Base-by-base conservation (phyloP, 2,329 filamentous ascomycete species). In the Aspergillus aculeatinus region DNA sequence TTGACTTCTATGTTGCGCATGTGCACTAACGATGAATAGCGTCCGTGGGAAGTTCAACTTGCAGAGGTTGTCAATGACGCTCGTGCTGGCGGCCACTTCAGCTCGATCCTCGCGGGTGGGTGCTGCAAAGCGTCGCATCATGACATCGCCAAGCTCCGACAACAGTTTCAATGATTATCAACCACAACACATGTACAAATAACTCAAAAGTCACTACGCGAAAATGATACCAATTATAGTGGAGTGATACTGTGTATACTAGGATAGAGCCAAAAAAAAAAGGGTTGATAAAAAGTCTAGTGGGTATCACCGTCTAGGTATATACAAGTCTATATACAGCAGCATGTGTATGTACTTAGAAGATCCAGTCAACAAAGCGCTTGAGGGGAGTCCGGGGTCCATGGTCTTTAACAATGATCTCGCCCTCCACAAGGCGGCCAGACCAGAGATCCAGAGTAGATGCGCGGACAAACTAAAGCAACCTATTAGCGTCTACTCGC, bases 51-150 rank as follows among this genome's bases (percentile, higher is more conserved):
- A 59, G 67, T 71, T 27, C 68, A 70, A 50, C 61, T 79, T 9
- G 72, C 70, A 4, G 67, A 70, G 11, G 69, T 78, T 39, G 70
- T 79, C 35, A 65, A 65, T 9, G 63, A 69, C 42, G 67, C 70
- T 3, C 50, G 65, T 5, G 72, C 69, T 66, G 69, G 67, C 25
- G 67, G 69, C 3, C 63, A 58, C 27, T 72, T 72, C 55, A 58
- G 59, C 10, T 64, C 65, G 0, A 73, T 81, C 48, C 63, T 80
- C 51, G 77, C 80, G 2, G 79, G 79, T 4, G 79, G 79, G 12
- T 81, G 79, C 63, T 81, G 79, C 68, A 81, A 80, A 64, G 76
- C 76, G 7, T 76, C 72, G 3, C 74, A 77, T 25, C 65, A 65
- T 10, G 69, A 77, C 61, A 77, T 77, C 51, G 61, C 60, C 51